Conservation (phyloP, 257 asterid genomes). For the Paraleonurus japonicus region DNA sequence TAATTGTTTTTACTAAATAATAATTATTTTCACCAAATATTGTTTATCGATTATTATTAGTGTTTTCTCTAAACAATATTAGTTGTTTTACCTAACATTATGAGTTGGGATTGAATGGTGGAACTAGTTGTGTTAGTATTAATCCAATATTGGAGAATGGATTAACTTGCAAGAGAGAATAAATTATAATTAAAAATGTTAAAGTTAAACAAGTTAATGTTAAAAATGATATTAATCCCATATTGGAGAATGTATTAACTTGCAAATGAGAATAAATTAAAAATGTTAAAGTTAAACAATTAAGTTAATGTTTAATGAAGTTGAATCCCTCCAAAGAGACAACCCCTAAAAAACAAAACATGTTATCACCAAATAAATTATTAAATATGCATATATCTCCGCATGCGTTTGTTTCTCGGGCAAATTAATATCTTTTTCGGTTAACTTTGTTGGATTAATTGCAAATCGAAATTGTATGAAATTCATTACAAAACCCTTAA, state of each 20-base stretch:
- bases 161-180: too few species aligned
- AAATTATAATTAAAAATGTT: too few species aligned
- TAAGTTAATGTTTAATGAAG: not conserved
- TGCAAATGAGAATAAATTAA: not conserved
- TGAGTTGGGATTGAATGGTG: too few species aligned
- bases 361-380: conserved; percentile 17
- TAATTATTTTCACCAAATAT: too few species aligned
- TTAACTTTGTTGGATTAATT: conserved; percentile 39
- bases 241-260: not conserved
- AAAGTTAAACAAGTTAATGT: too few species aligned
- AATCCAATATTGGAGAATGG: too few species aligned
- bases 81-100: too few species aligned
- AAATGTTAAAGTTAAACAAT: not conserved
- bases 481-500: conserved; percentile 30
- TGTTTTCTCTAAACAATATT: too few species aligned
- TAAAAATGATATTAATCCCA: too few species aligned
- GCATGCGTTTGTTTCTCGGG: conserved; percentile 61
- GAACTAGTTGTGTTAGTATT: too few species aligned
- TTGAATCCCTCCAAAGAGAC: conserved; percentile 25
- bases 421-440: conserved; percentile 18
- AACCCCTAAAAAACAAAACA: conserved; percentile 34
- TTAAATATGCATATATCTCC: not conserved
- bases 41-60: too few species aligned
- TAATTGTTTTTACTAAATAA: too few species aligned
- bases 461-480: conserved; percentile 30